Percentiles rank a stretch among this genome's conserved stretches.
These are phyloP conservation scores for Fusarium sp. DNA, from an alignment of 2,329 filamentous ascomycete species.

Conservation along the genomic window DNA sequence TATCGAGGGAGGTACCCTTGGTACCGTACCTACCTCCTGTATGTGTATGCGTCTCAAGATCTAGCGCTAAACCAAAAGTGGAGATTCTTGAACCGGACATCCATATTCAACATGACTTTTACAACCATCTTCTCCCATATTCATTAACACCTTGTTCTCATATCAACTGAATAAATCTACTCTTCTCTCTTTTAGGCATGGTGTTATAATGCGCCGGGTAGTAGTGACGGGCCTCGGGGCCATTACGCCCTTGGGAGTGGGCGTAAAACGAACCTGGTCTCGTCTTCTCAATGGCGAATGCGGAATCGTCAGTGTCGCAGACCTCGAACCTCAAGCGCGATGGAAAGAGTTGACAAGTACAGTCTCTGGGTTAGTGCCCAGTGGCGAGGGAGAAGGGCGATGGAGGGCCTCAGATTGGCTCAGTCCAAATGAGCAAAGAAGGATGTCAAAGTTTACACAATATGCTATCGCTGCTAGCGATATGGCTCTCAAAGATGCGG, in stretches of 20 bases:
- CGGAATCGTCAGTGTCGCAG: slow-evolving; percentile 79
- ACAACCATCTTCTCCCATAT: not conserved
- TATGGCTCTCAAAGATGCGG: slow-evolving; percentile 86
- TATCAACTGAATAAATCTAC: not conserved
- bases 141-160: not conserved
- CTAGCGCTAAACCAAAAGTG: slow-evolving; percentile 39
- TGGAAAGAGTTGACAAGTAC: slow-evolving; percentile 84
- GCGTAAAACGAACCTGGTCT: slow-evolving; percentile 80
- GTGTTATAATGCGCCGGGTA: slow-evolving; percentile 72
- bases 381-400: slow-evolving; percentile 52
- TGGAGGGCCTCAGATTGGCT: slow-evolving; percentile 69
- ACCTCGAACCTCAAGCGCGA: slow-evolving; percentile 63
- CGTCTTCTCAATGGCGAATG: slow-evolving; percentile 82
- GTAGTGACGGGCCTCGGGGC: slow-evolving; percentile 87
- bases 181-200: slow-evolving; percentile 50
- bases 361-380: slow-evolving; percentile 84
- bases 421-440: slow-evolving; percentile 67
- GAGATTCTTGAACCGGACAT: slow-evolving; percentile 1
- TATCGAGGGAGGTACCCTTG: not conserved
- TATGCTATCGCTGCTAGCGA: slow-evolving; percentile 88
- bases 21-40: not conserved
- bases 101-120: slow-evolving; percentile 7
- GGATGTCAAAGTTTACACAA: slow-evolving; percentile 92
- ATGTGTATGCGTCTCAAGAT: slow-evolving; percentile 2
- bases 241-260: slow-evolving; percentile 85